Evolutionary conservation across 2,329 filamentous ascomycete genomes (phyloP), one percentile per base, ranked within the genome.

Genomic region (Capronia coronata): DNA sequence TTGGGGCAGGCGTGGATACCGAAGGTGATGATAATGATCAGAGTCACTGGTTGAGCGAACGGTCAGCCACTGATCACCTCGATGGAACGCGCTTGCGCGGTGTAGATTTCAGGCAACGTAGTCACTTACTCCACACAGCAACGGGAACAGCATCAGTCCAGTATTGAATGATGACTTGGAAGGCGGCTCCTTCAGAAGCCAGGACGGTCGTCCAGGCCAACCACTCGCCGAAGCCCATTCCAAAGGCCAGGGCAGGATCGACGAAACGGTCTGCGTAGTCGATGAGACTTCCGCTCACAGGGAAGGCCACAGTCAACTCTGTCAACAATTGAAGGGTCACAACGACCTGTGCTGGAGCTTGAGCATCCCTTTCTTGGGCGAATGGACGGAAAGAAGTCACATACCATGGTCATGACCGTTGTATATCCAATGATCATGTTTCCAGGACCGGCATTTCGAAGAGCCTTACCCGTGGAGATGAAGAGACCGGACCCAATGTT

Each of bases 401-500:
- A 13, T 3, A 34, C 30, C 48, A 61, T 62, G 5, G 59, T 48
- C 43, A 59, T 62, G 19, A 63, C 58, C 6, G 63, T 25, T 3
- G 55, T 54, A 47, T 64, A 69, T 1, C 59, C 67, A 14, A 69
- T 47, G 30, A 70, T 43, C 43, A 68, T 59, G n/a, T 59, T 57
- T 22, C 59, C 63, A 9, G 64, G 62, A 0, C 63, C 67, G 19
- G 16, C 39, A 42, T 32, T 51, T 47, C 21, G 37, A 18, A 42
- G 47, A 42, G 18, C 44, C 23, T 49, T 49, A 32, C 77, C 77
- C 1, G 75, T 73, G 40, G 74, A 73, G 8, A 80, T 67, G 62
- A 80, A 80, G 0, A 79, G 64, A 52, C 76, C 76, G 2, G 75
- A 78, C 30, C 74, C 72, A 51, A 80, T 80, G 3, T 76, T 77